Evolutionary conservation across 768 basidiomycete species (phyloP), one percentile per base, ranked within the genome.

Genomic region (Gymnopilus junonius): DNA sequence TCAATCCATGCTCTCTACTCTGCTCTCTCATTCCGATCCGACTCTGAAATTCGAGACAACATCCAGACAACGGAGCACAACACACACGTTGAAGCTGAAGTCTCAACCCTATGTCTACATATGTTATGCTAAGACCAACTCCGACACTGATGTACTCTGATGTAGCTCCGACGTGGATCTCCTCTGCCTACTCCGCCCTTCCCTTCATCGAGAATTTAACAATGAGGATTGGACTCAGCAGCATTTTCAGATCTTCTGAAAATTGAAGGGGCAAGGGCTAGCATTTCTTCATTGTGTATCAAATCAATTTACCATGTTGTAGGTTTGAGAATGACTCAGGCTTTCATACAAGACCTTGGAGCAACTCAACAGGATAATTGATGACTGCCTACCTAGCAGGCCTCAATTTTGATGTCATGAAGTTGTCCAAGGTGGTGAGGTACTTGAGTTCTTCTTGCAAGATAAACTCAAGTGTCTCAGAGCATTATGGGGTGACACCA

Each of bases 191-290:
- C n/a, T n/a, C n/a, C n/a, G n/a, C n/a, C n/a, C n/a, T n/a, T n/a
- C n/a, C n/a, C n/a, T n/a, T n/a, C n/a, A n/a, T n/a, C n/a, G n/a
- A n/a, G n/a, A n/a, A n/a, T n/a, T n/a, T n/a, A n/a, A n/a, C n/a
- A n/a, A n/a, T n/a, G 64, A 3, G 75, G 73, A 0, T 42, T 69
- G 7, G 66, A 75, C 1, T 76, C 76, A 8, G 76, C 70, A 1
- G 75, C 75, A 54, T 67, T 69, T 43, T 39, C 68, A 0, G 73
- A 77, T 4, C 60, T 78, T 1, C 64, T 78, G 1, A 58, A 23
- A 3, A 76, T 78, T 64, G 66, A 70, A 5, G 76, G 67, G 12
- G 75, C 75, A 65, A 5, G 63, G n/a, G n/a, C n/a, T n/a, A n/a
- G n/a, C n/a, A n/a, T n/a, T n/a, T n/a, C n/a, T n/a, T n/a, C n/a